phyloP scores from a whole-genome alignment of 2,329 filamentous ascomycete species.

The Penicillium aurantiogriseum region DNA sequence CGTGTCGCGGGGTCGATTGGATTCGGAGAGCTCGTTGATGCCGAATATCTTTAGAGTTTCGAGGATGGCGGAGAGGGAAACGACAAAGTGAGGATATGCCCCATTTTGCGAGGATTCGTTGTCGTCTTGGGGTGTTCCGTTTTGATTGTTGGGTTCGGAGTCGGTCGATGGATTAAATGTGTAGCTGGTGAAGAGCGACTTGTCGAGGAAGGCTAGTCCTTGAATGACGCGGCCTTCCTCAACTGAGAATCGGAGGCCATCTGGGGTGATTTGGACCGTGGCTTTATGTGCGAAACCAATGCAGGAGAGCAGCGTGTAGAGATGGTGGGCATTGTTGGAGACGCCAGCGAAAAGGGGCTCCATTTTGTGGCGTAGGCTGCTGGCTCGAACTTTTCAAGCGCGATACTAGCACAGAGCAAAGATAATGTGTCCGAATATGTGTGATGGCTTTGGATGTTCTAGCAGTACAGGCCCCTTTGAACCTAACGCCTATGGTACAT shows the following conservation, averaged over 20 bases:
- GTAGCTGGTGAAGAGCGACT: constrained; percentile 83
- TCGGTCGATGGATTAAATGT: constrained; percentile 57
- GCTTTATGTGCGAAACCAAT: constrained; percentile 61
- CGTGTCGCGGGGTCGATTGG: constrained; percentile 25
- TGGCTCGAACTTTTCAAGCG: constrained; percentile 2
- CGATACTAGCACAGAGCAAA: constrained; percentile 6
- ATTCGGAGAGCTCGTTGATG: constrained; percentile 60
- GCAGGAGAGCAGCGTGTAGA: constrained; percentile 60
- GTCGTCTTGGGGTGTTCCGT: constrained; percentile 29
- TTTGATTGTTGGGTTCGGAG: constrained; percentile 11
- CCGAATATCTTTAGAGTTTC: constrained; percentile 96
- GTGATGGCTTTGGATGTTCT: constrained; percentile 31
- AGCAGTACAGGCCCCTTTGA: constrained; percentile 32
- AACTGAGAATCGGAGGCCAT: constrained; percentile 82
- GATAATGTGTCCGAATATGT: constrained; percentile 7
- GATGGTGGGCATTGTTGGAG: constrained; percentile 60
- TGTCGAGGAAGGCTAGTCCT: constrained; percentile 83
- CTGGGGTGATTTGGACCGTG: constrained; percentile 72
- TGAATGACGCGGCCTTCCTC: constrained; percentile 91
- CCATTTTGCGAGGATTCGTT: constrained; percentile 38
- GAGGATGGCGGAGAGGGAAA: constrained; percentile 81
- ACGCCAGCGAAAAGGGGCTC: constrained; percentile 58
- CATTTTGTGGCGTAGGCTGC: constrained; percentile 18
- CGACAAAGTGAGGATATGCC: constrained; percentile 70
- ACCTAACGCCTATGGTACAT: constrained; percentile 40